phyloP scores from a whole-genome alignment of 345 rosid genomes.

The Syzygium aqueum region DNA sequence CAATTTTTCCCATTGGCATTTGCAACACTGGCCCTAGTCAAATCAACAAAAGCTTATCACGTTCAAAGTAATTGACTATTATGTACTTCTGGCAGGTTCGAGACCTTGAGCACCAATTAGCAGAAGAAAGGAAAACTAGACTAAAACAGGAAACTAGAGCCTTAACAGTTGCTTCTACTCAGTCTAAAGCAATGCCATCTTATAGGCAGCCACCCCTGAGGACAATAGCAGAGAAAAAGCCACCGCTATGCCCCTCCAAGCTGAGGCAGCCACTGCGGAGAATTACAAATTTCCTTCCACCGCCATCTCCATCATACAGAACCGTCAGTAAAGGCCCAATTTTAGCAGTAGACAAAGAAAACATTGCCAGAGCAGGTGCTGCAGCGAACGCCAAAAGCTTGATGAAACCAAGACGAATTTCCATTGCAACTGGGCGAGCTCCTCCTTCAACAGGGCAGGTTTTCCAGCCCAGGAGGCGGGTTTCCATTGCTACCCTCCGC shows the following conservation, averaged over 20 bases:
- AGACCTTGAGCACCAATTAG: constrained; percentile 75
- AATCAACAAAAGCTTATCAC: not conserved
- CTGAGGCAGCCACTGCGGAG: constrained; percentile 60
- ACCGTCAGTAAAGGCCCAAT: constrained; percentile 6
- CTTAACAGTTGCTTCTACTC: constrained; percentile 37
- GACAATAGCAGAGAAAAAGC: constrained; percentile 43
- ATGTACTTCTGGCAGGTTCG: constrained; percentile 37
- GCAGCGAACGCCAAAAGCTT: constrained; percentile 20
- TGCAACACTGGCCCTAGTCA: not conserved
- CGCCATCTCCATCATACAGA: constrained; percentile 42
- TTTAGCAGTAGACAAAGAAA: constrained; percentile 36
- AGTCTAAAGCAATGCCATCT: constrained; percentile 23
- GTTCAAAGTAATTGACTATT: not conserved
- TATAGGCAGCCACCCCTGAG: constrained; percentile 23
- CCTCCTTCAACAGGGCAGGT: constrained; percentile 22
- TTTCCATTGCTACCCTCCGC: constrained; percentile 68
- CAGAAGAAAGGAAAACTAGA: constrained; percentile 84
- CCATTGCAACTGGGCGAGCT: constrained; percentile 58
- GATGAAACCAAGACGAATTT: constrained; percentile 60
- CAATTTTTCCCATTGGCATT: not conserved
- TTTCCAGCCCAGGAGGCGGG: constrained; percentile 58
- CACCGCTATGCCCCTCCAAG: constrained; percentile 72
- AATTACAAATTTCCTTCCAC: constrained; percentile 66
- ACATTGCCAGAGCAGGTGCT: constrained; percentile 14
- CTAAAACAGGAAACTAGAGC: constrained; percentile 71